Percentiles rank a stretch among this genome's conserved stretches.
These are phyloP conservation scores for Catunica adiposa DNA, from an alignment of 2,329 filamentous ascomycete genomes.

Conservation along the genomic window DNA sequence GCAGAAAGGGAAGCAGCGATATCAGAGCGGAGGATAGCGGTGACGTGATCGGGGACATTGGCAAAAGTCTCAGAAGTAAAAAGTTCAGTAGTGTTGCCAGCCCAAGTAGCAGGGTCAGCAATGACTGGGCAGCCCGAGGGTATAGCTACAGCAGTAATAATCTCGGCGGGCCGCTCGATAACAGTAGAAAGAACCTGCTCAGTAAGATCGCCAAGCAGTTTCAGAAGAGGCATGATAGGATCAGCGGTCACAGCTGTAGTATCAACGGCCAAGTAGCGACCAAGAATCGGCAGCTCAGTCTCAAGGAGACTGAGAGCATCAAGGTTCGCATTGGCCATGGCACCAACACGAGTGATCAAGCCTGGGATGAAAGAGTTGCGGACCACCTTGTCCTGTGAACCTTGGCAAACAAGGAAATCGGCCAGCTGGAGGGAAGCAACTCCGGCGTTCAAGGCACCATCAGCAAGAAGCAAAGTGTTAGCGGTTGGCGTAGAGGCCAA, in stretches of 20 bases:
- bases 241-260: slow-evolving; percentile 35
- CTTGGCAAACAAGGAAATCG: slow-evolving; percentile 29
- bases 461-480: slow-evolving; percentile 26
- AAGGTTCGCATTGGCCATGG: slow-evolving; percentile 36
- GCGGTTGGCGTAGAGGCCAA: slow-evolving; percentile 31
- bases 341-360: slow-evolving; percentile 38
- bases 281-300: slow-evolving; percentile 45
- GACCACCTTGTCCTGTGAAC: slow-evolving; percentile 23
- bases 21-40: slow-evolving; percentile 24
- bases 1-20: slow-evolving; percentile 31
- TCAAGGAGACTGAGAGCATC: slow-evolving; percentile 47
- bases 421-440: slow-evolving; percentile 26
- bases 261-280: slow-evolving; percentile 32
- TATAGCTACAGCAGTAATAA: not conserved
- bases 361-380: slow-evolving; percentile 27
- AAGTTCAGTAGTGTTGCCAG: not conserved
- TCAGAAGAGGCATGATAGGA: slow-evolving; percentile 32
- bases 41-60: slow-evolving; percentile 10
- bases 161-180: not conserved
- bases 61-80: slow-evolving; percentile 1
- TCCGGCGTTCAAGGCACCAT: slow-evolving; percentile 22
- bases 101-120: not conserved
- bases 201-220: slow-evolving; percentile 24
- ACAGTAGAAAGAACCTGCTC: slow-evolving; percentile 5
- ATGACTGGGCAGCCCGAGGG: not conserved